Evolutionary conservation across 495 filamentous ascomycete species (phyloP), one percentile per base, ranked within the genome.

Genomic region (Penicillium daleae): DNA sequence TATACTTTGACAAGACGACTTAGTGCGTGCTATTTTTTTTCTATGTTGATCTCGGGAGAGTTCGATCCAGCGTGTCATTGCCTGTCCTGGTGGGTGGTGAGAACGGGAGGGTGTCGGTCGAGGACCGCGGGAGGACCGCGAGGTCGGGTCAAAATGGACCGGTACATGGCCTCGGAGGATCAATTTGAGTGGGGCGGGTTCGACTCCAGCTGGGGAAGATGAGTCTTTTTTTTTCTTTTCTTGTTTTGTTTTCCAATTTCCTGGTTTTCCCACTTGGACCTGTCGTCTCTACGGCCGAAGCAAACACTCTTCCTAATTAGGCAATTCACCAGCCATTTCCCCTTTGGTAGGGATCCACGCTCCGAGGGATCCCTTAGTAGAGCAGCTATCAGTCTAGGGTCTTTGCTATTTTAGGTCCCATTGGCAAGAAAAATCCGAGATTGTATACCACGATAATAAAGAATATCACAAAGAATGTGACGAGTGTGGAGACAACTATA

Each of bases 1-100:
- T 46, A 46, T 46, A 46, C 42, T 46, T 46, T 46, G 42, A 46
- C 42, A 46, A 46, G 42, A 46, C 42, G n/a, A 21, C 42, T 5
- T 46, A 46, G 42, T 46, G 19, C 21, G 42, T 46, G 42, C 17
- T 6, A 12, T 22, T 12, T 12, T 46, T 46, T 46, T 46, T 44
- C 6, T 3, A 22, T n/a, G 42, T 46, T 12, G 19, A 22, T 46
- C 21, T 24, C 42, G 19, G 42, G 42, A 46, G 42, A 4, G 6
- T 8, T 22, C 19, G 42, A 46, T 46, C 24, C 9, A 46, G 19
- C 6, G 42, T 46, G 10, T 46, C 42, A 46, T 46, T 21, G 40
- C 29, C 29, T 21, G 40, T 22, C 10, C 33, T 8, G 40, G 40
- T 21, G n/a, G n/a, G 40, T 10, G 19, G 40, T 3, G n/a, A 13